Base-by-base conservation (phyloP, 352 stramenopile genomes). In the Globisporangium nagaii region DNA sequence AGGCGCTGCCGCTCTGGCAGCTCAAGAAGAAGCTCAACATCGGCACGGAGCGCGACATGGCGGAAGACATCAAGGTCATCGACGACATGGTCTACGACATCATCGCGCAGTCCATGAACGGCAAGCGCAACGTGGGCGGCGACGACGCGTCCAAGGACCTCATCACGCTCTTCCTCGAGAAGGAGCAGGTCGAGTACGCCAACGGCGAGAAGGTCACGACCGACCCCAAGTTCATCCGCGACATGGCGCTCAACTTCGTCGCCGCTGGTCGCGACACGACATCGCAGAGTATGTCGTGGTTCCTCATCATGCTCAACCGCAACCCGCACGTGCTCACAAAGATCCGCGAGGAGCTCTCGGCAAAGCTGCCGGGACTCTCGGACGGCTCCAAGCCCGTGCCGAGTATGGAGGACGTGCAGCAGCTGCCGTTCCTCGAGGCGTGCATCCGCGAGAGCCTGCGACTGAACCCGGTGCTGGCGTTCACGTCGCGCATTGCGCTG, bases 381-480 rank as follows among this genome's bases (percentile, higher is more conserved):
- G 31, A 52, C 30, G 25, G 45, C 30, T 19, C 11, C n/a, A 28
- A 65, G 36, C n/a, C 4, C 8, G 22, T 63, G 31, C 60, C 60
- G 11, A 68, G 32, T 2, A 56, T 70, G 42, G 59, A 76, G 11
- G 56, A 81, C 19, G 60, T 82, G 39, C 49, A 74, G 27, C 25
- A 47, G 9, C 53, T 86, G 6, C 25, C 2, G 20, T 87, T 86
- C 59, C 40, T 85, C 8, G 54, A 71, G 52, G 76, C 70, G 24
- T 65, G 73, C 4, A 62, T 85, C 31, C 54, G 51, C n/a, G 76
- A 87, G 56, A 74, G 48, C 17, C 60, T 87, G 22, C 61, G 75
- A 8, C 43, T 87, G 41, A 19, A 85, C 32, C 79, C 85, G 10
- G 63, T 77, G 12, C 75, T 86, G 17, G 64, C 85, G 2, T 66